Percentiles rank a stretch among this genome's conserved stretches.
These are phyloP conservation scores for Coemansia reversa DNA, from an alignment of 192 early-diverging fungal genomes.

Conservation along the genomic window DNA sequence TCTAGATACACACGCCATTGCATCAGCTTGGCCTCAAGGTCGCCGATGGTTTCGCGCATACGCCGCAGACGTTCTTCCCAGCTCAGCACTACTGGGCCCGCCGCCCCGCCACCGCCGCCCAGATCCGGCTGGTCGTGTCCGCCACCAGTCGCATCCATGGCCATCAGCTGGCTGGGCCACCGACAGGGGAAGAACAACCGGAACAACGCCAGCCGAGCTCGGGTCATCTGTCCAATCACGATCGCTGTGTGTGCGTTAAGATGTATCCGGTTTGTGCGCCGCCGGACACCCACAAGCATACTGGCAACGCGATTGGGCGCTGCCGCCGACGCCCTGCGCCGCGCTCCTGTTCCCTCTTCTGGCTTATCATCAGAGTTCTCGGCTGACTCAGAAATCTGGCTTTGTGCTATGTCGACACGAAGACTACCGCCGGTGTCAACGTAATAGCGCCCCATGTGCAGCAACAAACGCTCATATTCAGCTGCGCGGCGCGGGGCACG, in stretches of 20 bases:
- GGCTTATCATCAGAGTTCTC: not conserved
- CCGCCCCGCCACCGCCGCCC: conserved; percentile 47
- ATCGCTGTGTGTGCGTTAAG: conserved; percentile 51
- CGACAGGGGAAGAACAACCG: conserved; percentile 54
- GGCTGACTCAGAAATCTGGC: conserved; percentile 1
- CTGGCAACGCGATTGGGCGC: conserved; percentile 46
- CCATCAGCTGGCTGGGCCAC: conserved; percentile 54
- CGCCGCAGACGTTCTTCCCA: conserved; percentile 56
- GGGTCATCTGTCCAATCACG: conserved; percentile 51
- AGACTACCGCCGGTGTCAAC: conserved; percentile 52
- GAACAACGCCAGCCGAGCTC: conserved; percentile 49
- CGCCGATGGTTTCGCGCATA: conserved; percentile 33
- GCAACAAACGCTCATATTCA: conserved; percentile 53
- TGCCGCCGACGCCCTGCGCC: conserved; percentile 10
- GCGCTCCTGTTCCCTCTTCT: not conserved
- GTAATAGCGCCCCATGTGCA: conserved; percentile 55
- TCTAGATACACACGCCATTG: conserved; percentile 56
- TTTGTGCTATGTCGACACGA: conserved; percentile 43
- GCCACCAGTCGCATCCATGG: conserved; percentile 22
- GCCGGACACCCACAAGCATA: conserved; percentile 51
- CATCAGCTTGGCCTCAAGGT: conserved; percentile 52
- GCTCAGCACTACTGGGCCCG: conserved; percentile 40
- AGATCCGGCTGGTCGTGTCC: conserved; percentile 18
- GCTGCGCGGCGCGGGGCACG: conserved; percentile 38
- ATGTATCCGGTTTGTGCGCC: conserved; percentile 53